Conservation (phyloP, 306 rosid species). For the Mimosa bimucronata region DNA sequence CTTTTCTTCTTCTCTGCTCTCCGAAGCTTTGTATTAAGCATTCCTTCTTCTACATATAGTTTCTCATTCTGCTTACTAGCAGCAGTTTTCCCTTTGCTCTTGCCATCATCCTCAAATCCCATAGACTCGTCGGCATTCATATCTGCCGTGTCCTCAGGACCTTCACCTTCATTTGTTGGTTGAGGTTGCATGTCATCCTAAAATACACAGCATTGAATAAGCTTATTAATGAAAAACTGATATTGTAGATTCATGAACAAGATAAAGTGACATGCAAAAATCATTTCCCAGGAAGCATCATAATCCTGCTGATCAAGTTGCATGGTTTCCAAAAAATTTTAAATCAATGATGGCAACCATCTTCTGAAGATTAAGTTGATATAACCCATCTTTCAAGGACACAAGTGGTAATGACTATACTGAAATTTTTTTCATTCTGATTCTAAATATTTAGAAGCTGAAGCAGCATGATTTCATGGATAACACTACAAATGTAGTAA, state of each 20-base stretch:
- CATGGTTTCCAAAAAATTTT: neutral
- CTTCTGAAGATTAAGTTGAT: neutral
- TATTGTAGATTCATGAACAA: neutral
- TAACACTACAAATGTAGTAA: neutral
- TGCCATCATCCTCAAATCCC: constrained; percentile 56
- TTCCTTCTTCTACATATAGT: constrained; percentile 76
- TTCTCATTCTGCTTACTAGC: constrained; percentile 76
- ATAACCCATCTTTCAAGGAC: neutral
- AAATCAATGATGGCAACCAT: neutral
- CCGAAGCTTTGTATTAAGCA: constrained; percentile 70
- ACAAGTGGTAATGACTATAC: neutral
- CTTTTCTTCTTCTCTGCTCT: constrained; percentile 83
- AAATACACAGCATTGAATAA: constrained; percentile 17
- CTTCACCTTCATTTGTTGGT: constrained; percentile 51
- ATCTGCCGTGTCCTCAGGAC: constrained; percentile 35
- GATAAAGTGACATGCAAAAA: neutral
- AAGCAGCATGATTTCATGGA: neutral
- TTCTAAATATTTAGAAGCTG: neutral
- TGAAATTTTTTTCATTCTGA: neutral
- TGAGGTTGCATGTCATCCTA: constrained; percentile 47
- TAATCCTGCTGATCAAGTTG: neutral
- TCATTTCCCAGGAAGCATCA: neutral
- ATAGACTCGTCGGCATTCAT: constrained; percentile 53
- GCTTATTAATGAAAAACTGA: neutral
- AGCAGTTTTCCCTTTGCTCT: constrained; percentile 54